Base-by-base conservation (phyloP, 495 filamentous ascomycete genomes). In the Pseudomonodictys pantanalensis region DNA sequence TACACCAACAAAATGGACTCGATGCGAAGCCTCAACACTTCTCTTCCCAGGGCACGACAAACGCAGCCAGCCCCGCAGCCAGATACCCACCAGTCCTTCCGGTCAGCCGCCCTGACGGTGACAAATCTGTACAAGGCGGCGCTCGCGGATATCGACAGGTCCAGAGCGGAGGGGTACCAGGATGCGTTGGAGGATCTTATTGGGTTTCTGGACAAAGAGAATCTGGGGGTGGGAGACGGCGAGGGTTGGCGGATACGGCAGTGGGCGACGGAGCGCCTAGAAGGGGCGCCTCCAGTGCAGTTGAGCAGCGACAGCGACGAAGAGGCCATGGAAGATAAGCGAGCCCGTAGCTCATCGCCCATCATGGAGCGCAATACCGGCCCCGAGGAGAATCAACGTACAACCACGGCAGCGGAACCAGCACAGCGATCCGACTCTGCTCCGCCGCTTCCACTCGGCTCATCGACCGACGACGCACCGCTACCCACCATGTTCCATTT, bases 71-170 rank as follows among this genome's bases (percentile, higher is more conserved):
- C 89, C 55, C 83, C 86, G 23, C 81, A 87, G 11, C 89, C 91
- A 69, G 81, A 93, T 68, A 83, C 97, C 38, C 81, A 95, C 44
- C 86, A 91, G 50, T 84, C 89, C 51, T 99, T 99, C 80, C 92
- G 88, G 70, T 81, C 86, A 33, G 95, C 95, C 22, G 95, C 95
- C 12, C 78, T 97, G 20, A 95, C 95, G 2, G 92, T 97, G 50
- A 97, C 95, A 44, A 92, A 91, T 62, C 85, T 99, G 26, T 97
- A 97, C 76, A 96, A 96, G 72, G 89, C 85, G 50, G 91, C 92
- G 15, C 86, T 86, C 1, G 77, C 82, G 51, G 87, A 90, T 20
- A 84, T 89, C 64, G 77, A 83, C n/a, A 85, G 86, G 60, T 80
- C 91, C 17, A 83, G 85, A 22, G 75, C 80, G 9, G 83, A 88